Evolutionary conservation across 2,329 filamentous ascomycete genomes (phyloP), one percentile per base, ranked within the genome.

Genomic region (Stachybotrys echinatus): DNA sequence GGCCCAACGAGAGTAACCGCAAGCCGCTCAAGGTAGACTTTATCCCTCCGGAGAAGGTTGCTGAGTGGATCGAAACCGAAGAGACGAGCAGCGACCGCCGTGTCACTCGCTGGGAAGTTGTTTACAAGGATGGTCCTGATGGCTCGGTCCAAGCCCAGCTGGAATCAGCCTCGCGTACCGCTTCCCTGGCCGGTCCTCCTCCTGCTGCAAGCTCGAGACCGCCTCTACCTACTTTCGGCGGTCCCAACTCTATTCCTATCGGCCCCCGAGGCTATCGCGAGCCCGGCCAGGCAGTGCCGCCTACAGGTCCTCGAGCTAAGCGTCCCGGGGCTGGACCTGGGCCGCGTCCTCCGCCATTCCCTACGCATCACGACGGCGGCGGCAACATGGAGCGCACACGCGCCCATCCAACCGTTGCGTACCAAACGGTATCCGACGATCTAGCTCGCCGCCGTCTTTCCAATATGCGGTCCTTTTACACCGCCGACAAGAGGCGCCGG

Each of bases 11-110:
- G 69, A 83, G 85, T 51, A 88, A 86, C 57, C 81, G 94, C 27
- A 95, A 94, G 65, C 78, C 84, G 1, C 76, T 97, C 1, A 95
- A 87, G 81, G 89, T 89, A 4, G 94, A 99, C 65, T 97, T 94
- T 65, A 78, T 97, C 19, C 92, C 92, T 0, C 80, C 87, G 18
- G 83, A 89, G 22, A 81, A 83, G 55, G 77, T 95, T 4, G 66
- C 73, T 14, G 78, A 79, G 21, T 97, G 91, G 90, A 85, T 95
- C 51, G 77, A 81, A 7, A 77, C 70, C 39, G 89, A 95, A 66
- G 72, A 84, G 58, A 66, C 73, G 14, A 59, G 70, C 57, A 60
- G 75, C 54, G 56, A 73, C 47, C 66, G 77, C 44, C 65, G 71
- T 48, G 61, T 53, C 59, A 65, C 63, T 6, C 73, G 84, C 21